A percentile compares a stretch with the other conserved stretches of the same genome.
Evolutionary conservation across 2,329 filamentous ascomycete genomes (phyloP).

Genomic region (Penicillium sp.): DNA sequence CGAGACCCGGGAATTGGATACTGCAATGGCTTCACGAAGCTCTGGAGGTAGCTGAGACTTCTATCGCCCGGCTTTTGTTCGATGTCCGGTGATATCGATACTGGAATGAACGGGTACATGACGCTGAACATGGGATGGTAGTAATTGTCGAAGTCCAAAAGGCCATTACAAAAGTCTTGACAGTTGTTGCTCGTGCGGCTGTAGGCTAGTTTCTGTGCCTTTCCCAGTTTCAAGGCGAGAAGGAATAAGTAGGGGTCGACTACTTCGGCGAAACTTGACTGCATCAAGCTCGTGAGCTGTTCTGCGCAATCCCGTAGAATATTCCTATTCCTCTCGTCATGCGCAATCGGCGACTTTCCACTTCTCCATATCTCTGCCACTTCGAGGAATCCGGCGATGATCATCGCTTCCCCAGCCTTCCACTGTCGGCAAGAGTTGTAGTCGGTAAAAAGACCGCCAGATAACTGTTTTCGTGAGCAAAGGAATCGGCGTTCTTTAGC

Average conservation of each 20-base stretch:
- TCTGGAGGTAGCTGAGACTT: slow-evolving; percentile 12
- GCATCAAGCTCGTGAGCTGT: neutral
- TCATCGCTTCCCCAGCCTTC: neutral
- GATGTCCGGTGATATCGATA: slow-evolving; percentile 3
- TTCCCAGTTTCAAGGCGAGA: slow-evolving; percentile 11
- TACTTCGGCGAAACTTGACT: neutral
- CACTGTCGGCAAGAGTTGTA: slow-evolving; percentile 1
- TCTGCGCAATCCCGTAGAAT: slow-evolving; percentile 2
- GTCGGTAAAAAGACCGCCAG: slow-evolving; percentile 11
- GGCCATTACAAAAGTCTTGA: slow-evolving; percentile 15
- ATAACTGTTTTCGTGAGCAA: slow-evolving; percentile 14
- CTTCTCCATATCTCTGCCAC: neutral
- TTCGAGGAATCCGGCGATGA: neutral
- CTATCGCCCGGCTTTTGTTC: slow-evolving; percentile 1
- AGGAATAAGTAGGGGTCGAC: slow-evolving; percentile 4
- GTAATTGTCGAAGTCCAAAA: slow-evolving; percentile 8
- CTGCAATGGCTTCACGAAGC: slow-evolving; percentile 11
- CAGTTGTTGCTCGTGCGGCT: slow-evolving; percentile 17
- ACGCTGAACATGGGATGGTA: slow-evolving; percentile 1
- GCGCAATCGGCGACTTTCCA: neutral
- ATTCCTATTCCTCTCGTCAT: slow-evolving; percentile 1
- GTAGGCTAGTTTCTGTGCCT: slow-evolving; percentile 16
- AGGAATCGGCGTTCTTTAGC: slow-evolving; percentile 9
- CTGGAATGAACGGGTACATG: slow-evolving; percentile 15
- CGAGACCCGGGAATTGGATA: slow-evolving; percentile 9